phyloP scores from a whole-genome alignment of 1,139 yeast species.

The Scheffersomyces segobiensis region DNA sequence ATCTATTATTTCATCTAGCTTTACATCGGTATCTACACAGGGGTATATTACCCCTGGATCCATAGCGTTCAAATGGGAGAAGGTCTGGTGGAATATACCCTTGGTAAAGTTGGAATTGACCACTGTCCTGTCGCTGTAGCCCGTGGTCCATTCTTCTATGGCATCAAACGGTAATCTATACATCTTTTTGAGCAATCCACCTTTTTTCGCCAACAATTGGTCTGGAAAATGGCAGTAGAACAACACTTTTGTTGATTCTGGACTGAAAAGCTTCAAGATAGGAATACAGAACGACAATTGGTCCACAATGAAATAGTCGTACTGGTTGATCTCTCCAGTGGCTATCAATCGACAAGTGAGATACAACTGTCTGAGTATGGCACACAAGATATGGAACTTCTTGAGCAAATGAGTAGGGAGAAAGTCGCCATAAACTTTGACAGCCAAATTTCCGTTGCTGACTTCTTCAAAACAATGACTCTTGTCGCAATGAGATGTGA shows the following conservation, averaged over 20 bases:
- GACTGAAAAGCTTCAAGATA: conserved; percentile 53
- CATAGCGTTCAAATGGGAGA: conserved; percentile 39
- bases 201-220: conserved; percentile 66
- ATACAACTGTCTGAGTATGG: conserved; percentile 79
- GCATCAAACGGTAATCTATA: conserved; percentile 83
- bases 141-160: conserved; percentile 79
- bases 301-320: conserved; percentile 81
- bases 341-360: conserved; percentile 52
- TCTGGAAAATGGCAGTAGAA: conserved; percentile 98
- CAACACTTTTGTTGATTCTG: conserved; percentile 47
- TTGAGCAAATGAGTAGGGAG: conserved; percentile 72
- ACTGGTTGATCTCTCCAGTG: conserved; percentile 47
- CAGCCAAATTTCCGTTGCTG: conserved; percentile 53
- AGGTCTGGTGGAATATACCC: conserved; percentile 64
- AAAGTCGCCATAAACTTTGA: conserved; percentile 77
- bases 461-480: conserved; percentile 92
- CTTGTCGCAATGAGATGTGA: conserved; percentile 87
- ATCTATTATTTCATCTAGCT: conserved; percentile 20
- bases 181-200: conserved; percentile 53
- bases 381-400: conserved; percentile 75
- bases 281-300: conserved; percentile 89
- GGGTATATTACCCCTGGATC: conserved; percentile 84
- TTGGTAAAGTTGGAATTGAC: conserved; percentile 89
- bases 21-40: conserved; percentile 59
- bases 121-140: conserved; percentile 72